These are phyloP conservation scores for Fusarium sp. DNA, from an alignment of 2,329 filamentous ascomycete species.

Conservation along the genomic window DNA sequence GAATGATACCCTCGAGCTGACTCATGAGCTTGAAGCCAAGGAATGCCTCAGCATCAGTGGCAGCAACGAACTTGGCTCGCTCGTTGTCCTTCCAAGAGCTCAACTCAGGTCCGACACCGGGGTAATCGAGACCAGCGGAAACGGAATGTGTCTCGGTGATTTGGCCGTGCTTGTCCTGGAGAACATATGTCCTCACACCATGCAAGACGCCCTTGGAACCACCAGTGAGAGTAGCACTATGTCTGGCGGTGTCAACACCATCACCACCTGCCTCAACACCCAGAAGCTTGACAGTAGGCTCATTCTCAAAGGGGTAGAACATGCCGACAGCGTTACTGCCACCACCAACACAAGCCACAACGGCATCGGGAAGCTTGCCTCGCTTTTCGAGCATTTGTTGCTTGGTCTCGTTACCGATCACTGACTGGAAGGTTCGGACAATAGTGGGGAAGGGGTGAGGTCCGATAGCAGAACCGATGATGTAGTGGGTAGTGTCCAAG, in stretches of 20 bases:
- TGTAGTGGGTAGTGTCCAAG: constrained; percentile 95
- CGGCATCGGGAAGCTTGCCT: constrained; percentile 91
- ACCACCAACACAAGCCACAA: constrained; percentile 95
- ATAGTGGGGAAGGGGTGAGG: constrained; percentile 98
- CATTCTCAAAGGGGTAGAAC: constrained; percentile 95
- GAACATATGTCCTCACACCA: constrained; percentile 93
- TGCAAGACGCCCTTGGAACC: constrained; percentile 94
- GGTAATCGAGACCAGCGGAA: constrained; percentile 96
- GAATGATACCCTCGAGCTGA: constrained; percentile 95
- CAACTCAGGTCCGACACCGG: constrained; percentile 93
- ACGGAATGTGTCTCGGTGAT: constrained; percentile 96
- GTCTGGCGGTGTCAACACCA: constrained; percentile 83
- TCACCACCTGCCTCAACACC: constrained; percentile 97
- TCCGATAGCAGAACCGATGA: constrained; percentile 96
- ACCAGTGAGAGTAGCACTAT: constrained; percentile 87
- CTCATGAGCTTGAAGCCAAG: constrained; percentile 84
- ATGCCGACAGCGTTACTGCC: constrained; percentile 96
- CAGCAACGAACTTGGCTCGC: constrained; percentile 87
- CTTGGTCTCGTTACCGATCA: constrained; percentile 96
- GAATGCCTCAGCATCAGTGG: constrained; percentile 91
- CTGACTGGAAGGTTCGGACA: constrained; percentile 95
- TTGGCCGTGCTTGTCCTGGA: constrained; percentile 92
- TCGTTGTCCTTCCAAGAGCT: constrained; percentile 90
- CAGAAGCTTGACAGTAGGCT: constrained; percentile 84
- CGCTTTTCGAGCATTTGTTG: constrained; percentile 85